Conservation (phyloP, 208 protist species). For the Trypanosoma caninum region DNA sequence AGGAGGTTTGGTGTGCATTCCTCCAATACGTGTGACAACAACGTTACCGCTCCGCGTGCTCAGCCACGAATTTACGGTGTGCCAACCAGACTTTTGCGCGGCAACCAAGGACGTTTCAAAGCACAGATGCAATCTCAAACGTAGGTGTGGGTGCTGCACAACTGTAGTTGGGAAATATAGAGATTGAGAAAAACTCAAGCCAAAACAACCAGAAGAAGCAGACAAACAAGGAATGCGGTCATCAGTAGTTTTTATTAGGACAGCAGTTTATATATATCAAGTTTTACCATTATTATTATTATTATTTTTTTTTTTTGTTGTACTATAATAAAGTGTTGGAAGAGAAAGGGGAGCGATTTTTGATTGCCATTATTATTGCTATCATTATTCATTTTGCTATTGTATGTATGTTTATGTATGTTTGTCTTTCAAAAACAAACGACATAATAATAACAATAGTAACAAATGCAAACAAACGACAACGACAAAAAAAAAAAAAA, state of each 20-base stretch:
- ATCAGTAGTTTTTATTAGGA: no score
- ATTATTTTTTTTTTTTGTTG: no score
- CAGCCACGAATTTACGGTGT: neutral
- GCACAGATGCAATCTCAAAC: no score
- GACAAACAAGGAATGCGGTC: neutral
- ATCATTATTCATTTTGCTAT: constrained; percentile 5
- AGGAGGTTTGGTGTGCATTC: neutral
- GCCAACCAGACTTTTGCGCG: neutral
- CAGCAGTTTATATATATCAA: no score
- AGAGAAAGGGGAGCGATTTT: neutral
- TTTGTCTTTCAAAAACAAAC: neutral
- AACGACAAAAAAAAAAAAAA: neutral
- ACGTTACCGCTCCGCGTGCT: neutral
- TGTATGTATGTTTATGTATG: constrained; percentile 1
- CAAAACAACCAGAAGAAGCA: neutral
- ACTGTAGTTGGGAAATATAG: neutral
- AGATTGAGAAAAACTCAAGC: neutral
- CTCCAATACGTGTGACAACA: neutral
- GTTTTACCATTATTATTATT: no score
- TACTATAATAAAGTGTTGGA: neutral
- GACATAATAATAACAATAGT: neutral
- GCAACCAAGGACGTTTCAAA: neutral
- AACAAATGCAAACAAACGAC: neutral
- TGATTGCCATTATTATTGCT: neutral
- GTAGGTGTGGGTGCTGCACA: neutral